phyloP scores from a whole-genome alignment of 2,329 filamentous ascomycete genomes.

The Phaeosphaeriaceae sp. region DNA sequence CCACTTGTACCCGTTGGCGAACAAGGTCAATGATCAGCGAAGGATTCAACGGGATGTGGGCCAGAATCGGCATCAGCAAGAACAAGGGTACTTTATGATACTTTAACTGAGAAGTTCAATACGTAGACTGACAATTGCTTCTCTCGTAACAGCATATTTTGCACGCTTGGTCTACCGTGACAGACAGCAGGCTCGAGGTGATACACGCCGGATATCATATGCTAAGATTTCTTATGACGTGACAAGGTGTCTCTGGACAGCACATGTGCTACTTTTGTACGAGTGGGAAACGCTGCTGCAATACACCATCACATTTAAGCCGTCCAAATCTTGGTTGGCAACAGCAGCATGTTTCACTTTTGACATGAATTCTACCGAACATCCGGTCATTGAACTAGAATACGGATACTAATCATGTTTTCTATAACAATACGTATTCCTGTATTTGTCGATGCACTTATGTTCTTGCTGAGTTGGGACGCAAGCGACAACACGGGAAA shows the following conservation, averaged over 20 bases:
- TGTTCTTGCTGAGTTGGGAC: too few species aligned
- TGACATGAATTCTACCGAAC: too few species aligned
- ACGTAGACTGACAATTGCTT: background rate
- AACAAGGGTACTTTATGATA: background rate
- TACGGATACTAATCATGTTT: too few species aligned
- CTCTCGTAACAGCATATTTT: background rate
- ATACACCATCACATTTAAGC: background rate
- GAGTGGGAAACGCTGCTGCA: background rate
- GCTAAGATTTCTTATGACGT: background rate
- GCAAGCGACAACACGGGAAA: too few species aligned
- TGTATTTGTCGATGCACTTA: too few species aligned
- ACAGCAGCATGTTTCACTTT: background rate
- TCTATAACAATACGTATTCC: too few species aligned
- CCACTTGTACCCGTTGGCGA: constrained; percentile 7
- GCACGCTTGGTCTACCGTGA: background rate
- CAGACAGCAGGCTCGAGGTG: background rate
- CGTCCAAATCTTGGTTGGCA: background rate
- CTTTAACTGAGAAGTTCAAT: background rate
- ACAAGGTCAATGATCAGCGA: background rate
- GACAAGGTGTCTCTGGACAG: background rate
- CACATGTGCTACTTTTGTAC: background rate
- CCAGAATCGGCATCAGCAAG: constrained; percentile 1
- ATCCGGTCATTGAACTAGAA: too few species aligned
- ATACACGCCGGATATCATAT: background rate
- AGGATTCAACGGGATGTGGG: background rate